Conservation (phyloP, 208 protist species). For the Wallacemonas sp. region DNA sequence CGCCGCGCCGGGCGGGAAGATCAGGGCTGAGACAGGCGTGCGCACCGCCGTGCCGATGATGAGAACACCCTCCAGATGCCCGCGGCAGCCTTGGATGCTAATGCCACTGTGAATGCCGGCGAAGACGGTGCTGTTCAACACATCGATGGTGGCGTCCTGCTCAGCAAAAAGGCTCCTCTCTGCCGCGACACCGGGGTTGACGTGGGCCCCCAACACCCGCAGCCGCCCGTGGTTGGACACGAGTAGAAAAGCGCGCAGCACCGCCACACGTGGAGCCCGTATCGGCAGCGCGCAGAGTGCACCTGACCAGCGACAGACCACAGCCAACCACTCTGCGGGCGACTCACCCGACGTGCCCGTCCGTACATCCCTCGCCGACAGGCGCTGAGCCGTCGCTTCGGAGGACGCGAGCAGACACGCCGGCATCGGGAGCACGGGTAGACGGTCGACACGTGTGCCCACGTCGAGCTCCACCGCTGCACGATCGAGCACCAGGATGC, state of each 20-base stretch:
- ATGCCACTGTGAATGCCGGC: conserved; percentile 51
- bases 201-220: conserved; percentile 25
- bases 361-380: not conserved
- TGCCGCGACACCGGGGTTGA: conserved; percentile 25
- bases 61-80: not conserved
- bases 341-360: too few relatives aligned
- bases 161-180: conserved; percentile 73
- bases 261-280: not conserved
- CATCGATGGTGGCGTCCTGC: conserved; percentile 59
- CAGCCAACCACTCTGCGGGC: not conserved
- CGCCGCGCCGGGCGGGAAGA: not conserved
- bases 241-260: conserved; percentile 49
- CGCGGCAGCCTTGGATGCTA: conserved; percentile 64
- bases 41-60: not conserved
- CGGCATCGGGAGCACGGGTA: not conserved
- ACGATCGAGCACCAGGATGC: conserved; percentile 59
- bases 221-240: conserved; percentile 66
- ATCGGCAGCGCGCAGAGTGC: not conserved
- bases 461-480: conserved; percentile 46
- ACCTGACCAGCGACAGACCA: not conserved
- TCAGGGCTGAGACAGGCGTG: not conserved
- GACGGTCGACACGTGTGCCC: conserved; percentile 24
- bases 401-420: not conserved
- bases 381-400: not conserved
- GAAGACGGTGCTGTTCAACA: conserved; percentile 44